Evolutionary conservation across 1,139 yeast genomes (phyloP).

Genomic region (Geotrichum citri-aurantii): DNA sequence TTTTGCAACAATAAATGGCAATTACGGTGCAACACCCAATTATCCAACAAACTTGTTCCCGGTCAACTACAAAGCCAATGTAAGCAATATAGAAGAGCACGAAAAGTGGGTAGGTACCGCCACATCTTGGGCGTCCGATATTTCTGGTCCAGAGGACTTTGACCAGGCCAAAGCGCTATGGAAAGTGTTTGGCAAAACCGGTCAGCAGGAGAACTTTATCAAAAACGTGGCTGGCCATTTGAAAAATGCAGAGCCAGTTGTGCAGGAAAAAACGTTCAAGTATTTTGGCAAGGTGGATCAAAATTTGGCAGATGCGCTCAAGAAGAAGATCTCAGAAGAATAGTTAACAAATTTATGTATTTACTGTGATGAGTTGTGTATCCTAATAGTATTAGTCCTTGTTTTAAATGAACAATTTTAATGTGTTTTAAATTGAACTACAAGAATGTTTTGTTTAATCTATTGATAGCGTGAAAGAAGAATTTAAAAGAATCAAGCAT

Average conservation of each 20-base stretch:
- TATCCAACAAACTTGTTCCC: slow-evolving; percentile 44
- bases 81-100: slow-evolving; percentile 51
- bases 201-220: slow-evolving; percentile 74
- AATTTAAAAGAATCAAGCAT: not conserved
- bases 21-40: slow-evolving; percentile 80
- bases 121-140: slow-evolving; percentile 58
- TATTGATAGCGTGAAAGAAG: too few relatives aligned
- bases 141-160: slow-evolving; percentile 50
- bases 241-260: slow-evolving; percentile 58
- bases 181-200: slow-evolving; percentile 60
- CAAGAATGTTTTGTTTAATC: too few relatives aligned
- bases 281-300: slow-evolving; percentile 70
- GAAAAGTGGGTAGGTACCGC: slow-evolving; percentile 90
- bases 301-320: slow-evolving; percentile 57
- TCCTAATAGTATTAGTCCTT: too few relatives aligned
- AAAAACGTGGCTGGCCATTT: slow-evolving; percentile 79
- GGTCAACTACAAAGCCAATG: slow-evolving; percentile 42
- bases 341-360: too few relatives aligned
- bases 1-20: slow-evolving; percentile 66
- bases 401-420: too few relatives aligned
- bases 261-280: slow-evolving; percentile 74
- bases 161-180: slow-evolving; percentile 65
- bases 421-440: too few relatives aligned
- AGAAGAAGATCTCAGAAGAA: slow-evolving; percentile 30
- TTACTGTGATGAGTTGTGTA: too few relatives aligned